Percentiles rank a stretch among this genome's conserved stretches.
Conservation (phyloP, 2,329 filamentous ascomycete species). For the Aspergillus pseudotamarii region DNA sequence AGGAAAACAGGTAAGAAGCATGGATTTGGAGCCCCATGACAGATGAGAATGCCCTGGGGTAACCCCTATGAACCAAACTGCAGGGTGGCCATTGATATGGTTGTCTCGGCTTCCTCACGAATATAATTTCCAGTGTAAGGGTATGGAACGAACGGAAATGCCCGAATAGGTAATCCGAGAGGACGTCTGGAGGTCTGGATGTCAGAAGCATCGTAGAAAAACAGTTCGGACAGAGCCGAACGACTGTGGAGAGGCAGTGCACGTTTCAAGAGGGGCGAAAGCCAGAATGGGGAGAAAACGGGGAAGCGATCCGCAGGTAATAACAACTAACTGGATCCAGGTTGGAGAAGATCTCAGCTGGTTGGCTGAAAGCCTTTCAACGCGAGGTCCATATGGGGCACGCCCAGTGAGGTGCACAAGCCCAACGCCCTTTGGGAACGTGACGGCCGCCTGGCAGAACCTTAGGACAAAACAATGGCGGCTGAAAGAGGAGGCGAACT, state of each 20-base stretch:
- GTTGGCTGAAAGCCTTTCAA: background rate
- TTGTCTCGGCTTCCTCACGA: background rate
- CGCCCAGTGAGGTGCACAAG: background rate
- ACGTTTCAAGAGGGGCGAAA: background rate
- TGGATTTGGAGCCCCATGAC: background rate
- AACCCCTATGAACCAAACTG: background rate
- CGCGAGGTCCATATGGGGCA: background rate
- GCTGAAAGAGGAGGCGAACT: background rate
- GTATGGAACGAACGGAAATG: conserved; percentile 2
- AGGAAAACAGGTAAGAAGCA: background rate
- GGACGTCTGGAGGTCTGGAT: background rate
- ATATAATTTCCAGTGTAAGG: background rate
- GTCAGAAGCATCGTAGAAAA: background rate
- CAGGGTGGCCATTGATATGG: background rate
- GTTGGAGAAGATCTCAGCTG: background rate
- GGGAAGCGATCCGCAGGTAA: background rate
- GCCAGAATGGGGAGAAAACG: background rate
- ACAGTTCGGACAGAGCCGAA: background rate
- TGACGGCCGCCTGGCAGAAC: background rate
- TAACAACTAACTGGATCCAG: background rate
- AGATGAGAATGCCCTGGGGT: background rate
- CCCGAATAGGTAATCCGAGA: conserved; percentile 12
- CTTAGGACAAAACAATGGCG: background rate
- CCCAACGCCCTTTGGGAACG: background rate
- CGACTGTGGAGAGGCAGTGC: conserved; percentile 3